Conservation (phyloP, 2,329 filamentous ascomycete genomes). For the Cladophialophora yegresii region DNA sequence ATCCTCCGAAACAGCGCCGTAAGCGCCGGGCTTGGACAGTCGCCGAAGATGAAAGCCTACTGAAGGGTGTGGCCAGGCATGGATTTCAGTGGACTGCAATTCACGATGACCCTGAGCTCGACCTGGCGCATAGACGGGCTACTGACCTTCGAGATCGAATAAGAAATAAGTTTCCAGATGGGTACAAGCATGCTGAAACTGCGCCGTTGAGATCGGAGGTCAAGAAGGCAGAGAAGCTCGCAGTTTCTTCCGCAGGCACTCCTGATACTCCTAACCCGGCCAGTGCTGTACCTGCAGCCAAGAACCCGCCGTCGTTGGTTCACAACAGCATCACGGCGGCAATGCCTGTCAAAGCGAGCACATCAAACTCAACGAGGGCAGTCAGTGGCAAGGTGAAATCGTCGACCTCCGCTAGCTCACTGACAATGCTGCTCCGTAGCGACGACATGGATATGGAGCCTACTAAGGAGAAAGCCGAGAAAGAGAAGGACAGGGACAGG, state of each 20-base stretch:
- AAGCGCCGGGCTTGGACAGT: slow-evolving; percentile 58
- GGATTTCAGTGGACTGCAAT: slow-evolving; percentile 64
- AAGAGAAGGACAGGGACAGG: slow-evolving; percentile 23
- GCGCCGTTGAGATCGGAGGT: slow-evolving; percentile 33
- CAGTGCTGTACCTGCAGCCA: slow-evolving; percentile 7
- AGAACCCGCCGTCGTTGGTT: neutral
- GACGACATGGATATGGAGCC: slow-evolving; percentile 13
- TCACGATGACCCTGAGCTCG: slow-evolving; percentile 56
- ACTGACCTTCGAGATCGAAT: slow-evolving; percentile 65
- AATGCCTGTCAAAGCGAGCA: neutral
- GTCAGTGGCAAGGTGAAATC: slow-evolving; percentile 12
- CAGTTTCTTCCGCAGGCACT: neutral
- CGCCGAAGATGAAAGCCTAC: slow-evolving; percentile 59
- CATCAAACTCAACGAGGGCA: slow-evolving; percentile 2
- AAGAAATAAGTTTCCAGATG: slow-evolving; percentile 60
- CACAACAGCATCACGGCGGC: neutral
- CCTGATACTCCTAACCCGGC: neutral
- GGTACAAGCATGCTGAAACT: slow-evolving; percentile 55
- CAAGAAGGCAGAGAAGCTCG: slow-evolving; percentile 31
- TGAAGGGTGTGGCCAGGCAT: slow-evolving; percentile 61
- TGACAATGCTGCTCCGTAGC: slow-evolving; percentile 22
- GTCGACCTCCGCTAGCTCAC: slow-evolving; percentile 5
- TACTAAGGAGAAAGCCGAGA: slow-evolving; percentile 12
- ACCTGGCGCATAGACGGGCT: slow-evolving; percentile 54
- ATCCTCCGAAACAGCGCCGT: slow-evolving; percentile 52